These are phyloP conservation scores for Prototheca wickerhamii DNA, from an alignment of 163 green algal species.

Conservation along the genomic window DNA sequence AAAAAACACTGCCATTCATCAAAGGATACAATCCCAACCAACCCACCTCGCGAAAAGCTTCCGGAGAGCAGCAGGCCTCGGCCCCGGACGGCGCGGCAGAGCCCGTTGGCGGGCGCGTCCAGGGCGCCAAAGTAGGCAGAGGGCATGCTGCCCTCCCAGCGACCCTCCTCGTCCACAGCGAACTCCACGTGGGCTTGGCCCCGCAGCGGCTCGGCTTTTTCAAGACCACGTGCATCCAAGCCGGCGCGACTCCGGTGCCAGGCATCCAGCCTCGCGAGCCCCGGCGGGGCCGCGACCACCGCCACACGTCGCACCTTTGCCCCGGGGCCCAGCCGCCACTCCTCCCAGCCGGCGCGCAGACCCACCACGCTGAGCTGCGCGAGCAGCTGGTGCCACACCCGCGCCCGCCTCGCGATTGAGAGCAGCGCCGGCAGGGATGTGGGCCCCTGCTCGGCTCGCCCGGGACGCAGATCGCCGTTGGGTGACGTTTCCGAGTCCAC, in stretches of 20 bases:
- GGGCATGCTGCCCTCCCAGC: slow-evolving; percentile 11
- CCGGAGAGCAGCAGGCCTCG: background rate
- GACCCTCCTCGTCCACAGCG: slow-evolving; percentile 1
- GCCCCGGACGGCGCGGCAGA: background rate
- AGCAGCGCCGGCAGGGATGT: too few relatives aligned
- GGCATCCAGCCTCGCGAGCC: background rate
- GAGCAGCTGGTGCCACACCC: too few relatives aligned
- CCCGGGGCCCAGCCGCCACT: background rate
- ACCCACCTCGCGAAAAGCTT: slow-evolving; percentile 2
- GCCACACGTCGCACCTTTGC: background rate
- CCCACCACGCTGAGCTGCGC: background rate
- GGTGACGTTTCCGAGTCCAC: too few relatives aligned
- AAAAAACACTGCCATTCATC: background rate
- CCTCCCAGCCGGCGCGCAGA: background rate
- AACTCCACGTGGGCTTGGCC: too few relatives aligned
- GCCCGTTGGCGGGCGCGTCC: background rate
- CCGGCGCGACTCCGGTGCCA: background rate
- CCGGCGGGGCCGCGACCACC: background rate
- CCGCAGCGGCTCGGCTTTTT: background rate
- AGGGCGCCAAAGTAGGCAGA: slow-evolving; percentile 10
- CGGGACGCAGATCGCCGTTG: too few relatives aligned
- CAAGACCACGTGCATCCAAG: background rate
- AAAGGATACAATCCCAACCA: background rate
- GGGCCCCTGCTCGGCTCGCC: too few relatives aligned
- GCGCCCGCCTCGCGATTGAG: too few relatives aligned